phyloP scores from a whole-genome alignment of 208 protist genomes.

The Trypanosoma theileri region DNA sequence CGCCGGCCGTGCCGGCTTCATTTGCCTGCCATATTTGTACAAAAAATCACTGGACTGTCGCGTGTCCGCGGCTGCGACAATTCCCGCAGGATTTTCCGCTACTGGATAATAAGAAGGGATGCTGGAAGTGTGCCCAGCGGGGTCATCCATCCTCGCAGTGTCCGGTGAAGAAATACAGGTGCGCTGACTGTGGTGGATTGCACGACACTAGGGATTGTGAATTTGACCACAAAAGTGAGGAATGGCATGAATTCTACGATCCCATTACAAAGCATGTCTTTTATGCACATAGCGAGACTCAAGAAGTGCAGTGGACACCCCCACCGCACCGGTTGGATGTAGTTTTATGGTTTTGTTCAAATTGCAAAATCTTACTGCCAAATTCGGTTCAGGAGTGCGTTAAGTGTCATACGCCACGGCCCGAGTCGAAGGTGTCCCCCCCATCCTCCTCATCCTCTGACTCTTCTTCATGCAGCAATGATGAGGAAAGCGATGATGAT shows the following conservation, averaged over 20 bases:
- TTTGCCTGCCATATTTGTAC: constrained; percentile 83
- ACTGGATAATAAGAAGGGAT: constrained; percentile 59
- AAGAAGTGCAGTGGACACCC: constrained; percentile 64
- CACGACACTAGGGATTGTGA: constrained; percentile 80
- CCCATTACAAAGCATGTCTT: constrained; percentile 55
- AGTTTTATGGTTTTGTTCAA: constrained; percentile 78
- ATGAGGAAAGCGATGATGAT: constrained; percentile 30
- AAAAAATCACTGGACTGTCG: constrained; percentile 81
- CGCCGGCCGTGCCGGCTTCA: constrained; percentile 33
- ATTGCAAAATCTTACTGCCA: constrained; percentile 64
- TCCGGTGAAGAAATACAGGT: constrained; percentile 55
- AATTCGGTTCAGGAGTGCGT: constrained; percentile 72
- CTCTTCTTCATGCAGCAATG: constrained; percentile 19
- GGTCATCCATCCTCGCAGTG: constrained; percentile 73
- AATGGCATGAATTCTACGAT: constrained; percentile 89
- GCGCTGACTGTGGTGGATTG: constrained; percentile 80
- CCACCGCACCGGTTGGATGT: constrained; percentile 73
- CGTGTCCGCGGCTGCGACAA: constrained; percentile 52
- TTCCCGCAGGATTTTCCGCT: constrained; percentile 56
- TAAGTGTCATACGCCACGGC: constrained; percentile 61
- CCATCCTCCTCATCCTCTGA: constrained; percentile 14
- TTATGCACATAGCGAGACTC: constrained; percentile 67
- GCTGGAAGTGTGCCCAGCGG: constrained; percentile 72
- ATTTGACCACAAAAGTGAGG: constrained; percentile 71
- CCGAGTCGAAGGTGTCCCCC: constrained; percentile 33